These are phyloP conservation scores for Phytophthora tentaculata DNA, from an alignment of 352 stramenopile genomes.

Conservation along the genomic window DNA sequence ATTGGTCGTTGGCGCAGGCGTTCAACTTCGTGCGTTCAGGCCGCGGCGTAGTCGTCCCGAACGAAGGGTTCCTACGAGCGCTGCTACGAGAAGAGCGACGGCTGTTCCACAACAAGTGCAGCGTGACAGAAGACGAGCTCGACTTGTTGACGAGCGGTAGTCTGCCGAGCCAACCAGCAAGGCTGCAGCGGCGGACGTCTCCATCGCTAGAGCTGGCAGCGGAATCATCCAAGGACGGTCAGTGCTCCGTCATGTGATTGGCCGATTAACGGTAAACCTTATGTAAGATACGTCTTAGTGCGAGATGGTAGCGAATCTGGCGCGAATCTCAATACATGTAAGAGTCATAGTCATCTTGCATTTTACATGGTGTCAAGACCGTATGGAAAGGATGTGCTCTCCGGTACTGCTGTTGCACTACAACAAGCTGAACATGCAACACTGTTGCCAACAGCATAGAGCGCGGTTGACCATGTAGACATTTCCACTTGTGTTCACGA, in stretches of 20 bases:
- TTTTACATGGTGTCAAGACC: conserved; percentile 11
- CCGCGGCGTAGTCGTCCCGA: conserved; percentile 67
- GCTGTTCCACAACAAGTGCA: conserved; percentile 53
- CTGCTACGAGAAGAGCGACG: conserved; percentile 57
- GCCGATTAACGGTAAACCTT: background rate
- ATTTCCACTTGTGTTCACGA: conserved; percentile 9
- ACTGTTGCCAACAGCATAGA: too few species aligned
- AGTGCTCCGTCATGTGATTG: conserved; percentile 33
- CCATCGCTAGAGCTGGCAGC: conserved; percentile 1
- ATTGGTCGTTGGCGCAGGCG: conserved; percentile 63
- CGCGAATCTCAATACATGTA: conserved; percentile 21
- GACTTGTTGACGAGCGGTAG: conserved; percentile 53
- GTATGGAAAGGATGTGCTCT: conserved; percentile 20
- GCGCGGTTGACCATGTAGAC: conserved; percentile 11
- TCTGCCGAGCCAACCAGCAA: conserved; percentile 37
- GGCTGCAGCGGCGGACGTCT: conserved; percentile 13
- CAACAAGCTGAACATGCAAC: conserved; percentile 2
- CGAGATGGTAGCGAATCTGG: conserved; percentile 28
- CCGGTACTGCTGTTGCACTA: too few species aligned
- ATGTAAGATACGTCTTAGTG: conserved; percentile 16
- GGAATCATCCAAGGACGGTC: conserved; percentile 19
- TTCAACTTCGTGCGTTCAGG: conserved; percentile 59
- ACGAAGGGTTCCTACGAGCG: conserved; percentile 61
- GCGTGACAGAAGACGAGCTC: conserved; percentile 56
- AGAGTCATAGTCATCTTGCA: background rate